Base-by-base conservation (phyloP, 495 filamentous ascomycete genomes). In the Annulohypoxylon bovei region DNA sequence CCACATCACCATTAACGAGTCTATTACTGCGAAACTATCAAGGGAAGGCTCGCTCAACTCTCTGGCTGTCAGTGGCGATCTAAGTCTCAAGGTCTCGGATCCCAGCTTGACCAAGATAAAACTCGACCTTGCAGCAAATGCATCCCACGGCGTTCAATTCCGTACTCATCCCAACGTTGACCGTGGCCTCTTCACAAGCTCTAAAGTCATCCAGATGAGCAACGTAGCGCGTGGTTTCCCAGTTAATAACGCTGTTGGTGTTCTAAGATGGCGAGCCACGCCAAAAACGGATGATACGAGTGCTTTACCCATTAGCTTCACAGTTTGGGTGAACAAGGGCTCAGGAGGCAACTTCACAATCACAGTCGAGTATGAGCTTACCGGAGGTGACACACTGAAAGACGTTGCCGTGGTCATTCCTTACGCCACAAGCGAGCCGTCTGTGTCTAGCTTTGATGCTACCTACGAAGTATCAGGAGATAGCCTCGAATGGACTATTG, bases 111-210 rank as follows among this genome's bases (percentile, higher is more conserved):
- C 94, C 25, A 97, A 94, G 79, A 82, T 98, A 74, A 95, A 92
- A 76, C 89, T 98, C 50, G 88, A 90, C 67, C 86, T 98, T 40
- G 81, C 85, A 44, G 88, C 93, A 18, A 89, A 89, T 54, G 83
- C 92, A 6, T 91, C 88, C 22, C 88, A 91, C 67, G 91, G 91
- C 55, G 93, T 89, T 20, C 93, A 97, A 76, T 95, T 97, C 82
- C 89, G 91, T 53, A 95, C 94, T 12, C 95, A 98, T 75, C 95
- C 95, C 42, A 97, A 98, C 78, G 95, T 98, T 42, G 95, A 98
- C 81, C 93, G 91, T 75, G 84, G 85, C 35, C 83, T 90, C 11
- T 98, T 97, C 82, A 92, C 88, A 71, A 90, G 82, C 74, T 86
- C 86, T 63, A 93, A 90, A 65, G 83, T 81, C 18, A 94, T 98